These are phyloP conservation scores for Blepharisma stoltei DNA, from an alignment of 73 alveolate genomes.

Conservation along the genomic window DNA sequence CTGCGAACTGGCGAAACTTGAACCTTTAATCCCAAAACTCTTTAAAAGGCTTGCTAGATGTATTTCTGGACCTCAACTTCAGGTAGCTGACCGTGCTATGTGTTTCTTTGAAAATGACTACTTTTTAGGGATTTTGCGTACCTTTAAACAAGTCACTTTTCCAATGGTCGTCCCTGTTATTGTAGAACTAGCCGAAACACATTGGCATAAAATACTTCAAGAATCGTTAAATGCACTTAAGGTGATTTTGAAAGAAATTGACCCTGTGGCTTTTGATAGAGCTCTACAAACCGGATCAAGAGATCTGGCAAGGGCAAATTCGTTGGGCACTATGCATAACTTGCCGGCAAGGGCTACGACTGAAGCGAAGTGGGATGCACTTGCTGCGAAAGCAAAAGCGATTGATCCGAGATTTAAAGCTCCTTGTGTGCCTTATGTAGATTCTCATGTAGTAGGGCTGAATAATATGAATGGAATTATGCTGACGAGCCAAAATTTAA, in stretches of 20 bases:
- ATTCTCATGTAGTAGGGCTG: slow-evolving; percentile 56
- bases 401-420: slow-evolving; percentile 50
- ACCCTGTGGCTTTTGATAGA: slow-evolving; percentile 75
- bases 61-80: slow-evolving; percentile 82
- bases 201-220: slow-evolving; percentile 82
- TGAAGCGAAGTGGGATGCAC: slow-evolving; percentile 28
- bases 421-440: slow-evolving; percentile 53
- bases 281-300: slow-evolving; percentile 53
- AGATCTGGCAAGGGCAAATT: not conserved
- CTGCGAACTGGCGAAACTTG: slow-evolving; percentile 80
- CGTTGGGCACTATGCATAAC: slow-evolving; percentile 15
- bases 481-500: slow-evolving; percentile 6
- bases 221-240: slow-evolving; percentile 80
- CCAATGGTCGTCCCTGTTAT: slow-evolving; percentile 87
- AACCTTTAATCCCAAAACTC: slow-evolving; percentile 69
- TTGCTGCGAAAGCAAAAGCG: not conserved
- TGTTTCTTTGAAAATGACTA: slow-evolving; percentile 86
- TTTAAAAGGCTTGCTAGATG: slow-evolving; percentile 80
- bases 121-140: slow-evolving; percentile 69
- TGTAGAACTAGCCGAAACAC: slow-evolving; percentile 75
- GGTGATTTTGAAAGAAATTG: slow-evolving; percentile 78
- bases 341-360: not conserved
- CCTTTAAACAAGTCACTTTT: slow-evolving; percentile 76
- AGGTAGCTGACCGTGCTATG: slow-evolving; percentile 93
- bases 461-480: slow-evolving; percentile 37